Conservation (phyloP, 2,329 filamentous ascomycete species). For the Phialocephala sp. region DNA sequence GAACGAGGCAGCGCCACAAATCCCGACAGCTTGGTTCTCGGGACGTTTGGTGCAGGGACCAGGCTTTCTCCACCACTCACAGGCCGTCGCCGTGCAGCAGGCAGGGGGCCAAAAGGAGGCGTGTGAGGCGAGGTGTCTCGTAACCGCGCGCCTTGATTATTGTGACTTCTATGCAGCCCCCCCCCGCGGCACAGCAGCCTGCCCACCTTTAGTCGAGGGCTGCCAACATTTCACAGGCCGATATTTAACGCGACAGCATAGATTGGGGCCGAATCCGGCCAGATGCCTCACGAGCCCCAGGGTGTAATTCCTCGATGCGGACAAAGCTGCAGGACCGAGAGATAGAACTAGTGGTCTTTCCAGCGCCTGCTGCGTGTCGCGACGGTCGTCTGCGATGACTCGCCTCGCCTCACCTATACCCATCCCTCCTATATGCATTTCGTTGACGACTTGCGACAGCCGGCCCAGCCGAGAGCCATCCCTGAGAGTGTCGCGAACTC, state of each 20-base stretch:
- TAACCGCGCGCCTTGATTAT: conserved; percentile 27
- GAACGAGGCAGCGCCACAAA: neutral
- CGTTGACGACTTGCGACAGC: neutral
- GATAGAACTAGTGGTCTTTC: conserved; percentile 1
- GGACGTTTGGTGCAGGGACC: conserved; percentile 4
- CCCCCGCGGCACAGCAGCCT: conserved; percentile 23
- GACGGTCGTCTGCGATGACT: conserved; percentile 7
- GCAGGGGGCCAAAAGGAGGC: conserved; percentile 15
- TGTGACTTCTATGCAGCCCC: conserved; percentile 17
- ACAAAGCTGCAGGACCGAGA: neutral
- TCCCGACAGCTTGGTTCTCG: conserved; percentile 8
- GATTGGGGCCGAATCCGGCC: conserved; percentile 4
- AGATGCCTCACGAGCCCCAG: neutral
- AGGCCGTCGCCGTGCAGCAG: neutral
- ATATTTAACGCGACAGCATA: conserved; percentile 10
- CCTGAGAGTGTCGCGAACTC: conserved; percentile 1
- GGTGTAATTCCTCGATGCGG: neutral
- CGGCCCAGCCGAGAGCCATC: conserved; percentile 8
- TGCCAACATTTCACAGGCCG: neutral
- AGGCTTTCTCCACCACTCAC: neutral
- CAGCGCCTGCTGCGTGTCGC: conserved; percentile 9
- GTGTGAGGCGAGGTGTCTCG: conserved; percentile 2
- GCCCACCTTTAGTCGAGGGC: neutral
- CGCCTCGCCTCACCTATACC: too few species aligned
- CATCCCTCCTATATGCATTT: neutral